Evolutionary conservation across 2,329 filamentous ascomycete species (phyloP).

Genomic region (Ophiocordyceps polyrhachis-furcata): DNA sequence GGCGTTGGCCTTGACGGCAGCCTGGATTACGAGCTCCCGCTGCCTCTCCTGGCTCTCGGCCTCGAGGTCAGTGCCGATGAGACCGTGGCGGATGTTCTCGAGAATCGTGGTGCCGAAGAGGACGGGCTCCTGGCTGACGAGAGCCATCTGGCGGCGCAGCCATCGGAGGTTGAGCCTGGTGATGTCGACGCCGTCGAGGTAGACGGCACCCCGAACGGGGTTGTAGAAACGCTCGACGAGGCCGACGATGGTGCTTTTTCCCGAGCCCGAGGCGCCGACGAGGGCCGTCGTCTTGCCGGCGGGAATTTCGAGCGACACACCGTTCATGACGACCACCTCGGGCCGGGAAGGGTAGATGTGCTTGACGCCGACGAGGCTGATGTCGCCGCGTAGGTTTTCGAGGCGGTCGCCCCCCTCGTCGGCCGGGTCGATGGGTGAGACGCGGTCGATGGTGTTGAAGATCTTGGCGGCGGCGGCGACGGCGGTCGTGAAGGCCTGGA

Average conservation of each 20-base stretch:
- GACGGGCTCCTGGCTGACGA: constrained; percentile 51
- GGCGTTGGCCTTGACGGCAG: constrained; percentile 49
- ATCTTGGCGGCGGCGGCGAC: constrained; percentile 38
- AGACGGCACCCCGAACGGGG: constrained; percentile 31
- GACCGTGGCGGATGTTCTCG: constrained; percentile 41
- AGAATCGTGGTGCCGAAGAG: constrained; percentile 48
- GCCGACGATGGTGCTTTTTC: constrained; percentile 85
- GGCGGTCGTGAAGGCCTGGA: constrained; percentile 38
- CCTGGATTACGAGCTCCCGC: constrained; percentile 38
- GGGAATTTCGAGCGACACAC: constrained; percentile 37
- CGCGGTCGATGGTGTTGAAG: constrained; percentile 38
- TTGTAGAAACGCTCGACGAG: constrained; percentile 57
- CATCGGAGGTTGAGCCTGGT: constrained; percentile 40
- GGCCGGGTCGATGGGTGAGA: constrained; percentile 32
- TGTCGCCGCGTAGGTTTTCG: constrained; percentile 19
- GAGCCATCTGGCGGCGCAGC: constrained; percentile 42
- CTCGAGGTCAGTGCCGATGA: constrained; percentile 33
- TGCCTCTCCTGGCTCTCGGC: constrained; percentile 34
- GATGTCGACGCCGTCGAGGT: constrained; percentile 29
- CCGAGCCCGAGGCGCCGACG: constrained; percentile 84
- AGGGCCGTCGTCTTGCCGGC: constrained; percentile 66
- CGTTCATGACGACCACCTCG: constrained; percentile 42
- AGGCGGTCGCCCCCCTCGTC: constrained; percentile 16
- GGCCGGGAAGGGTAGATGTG: constrained; percentile 56
- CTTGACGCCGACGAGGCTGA: constrained; percentile 39